Base-by-base conservation (phyloP, 495 filamentous ascomycete genomes). In the Usnea hakonensis region DNA sequence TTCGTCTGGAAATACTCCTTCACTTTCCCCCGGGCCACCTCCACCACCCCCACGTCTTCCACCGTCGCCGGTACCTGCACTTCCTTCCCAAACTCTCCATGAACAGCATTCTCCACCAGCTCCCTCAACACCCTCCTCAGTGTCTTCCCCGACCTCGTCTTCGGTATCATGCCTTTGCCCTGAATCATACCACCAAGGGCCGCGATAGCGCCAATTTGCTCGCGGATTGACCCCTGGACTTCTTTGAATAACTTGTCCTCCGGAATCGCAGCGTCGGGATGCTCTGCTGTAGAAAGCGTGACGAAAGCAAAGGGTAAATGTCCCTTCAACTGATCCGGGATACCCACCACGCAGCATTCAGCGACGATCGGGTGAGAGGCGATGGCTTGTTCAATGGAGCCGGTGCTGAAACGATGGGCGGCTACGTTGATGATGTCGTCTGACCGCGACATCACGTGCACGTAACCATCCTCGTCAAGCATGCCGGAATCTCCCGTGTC, bases 351-450 rank as follows among this genome's bases (percentile, higher is more conserved):
- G 66, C 88, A 90, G 36, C 86, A 88, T 77, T 97, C 92, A 19
- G 83, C 86, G 35, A 97, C 81, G 6, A 71, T 72, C 0, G 88
- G 87, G 70, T 95, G 91, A 4, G 85, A 85, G 5, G 90, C 84
- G 65, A 97, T 88, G 38, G 87, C 91, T 75, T 96, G 90, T 75
- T 97, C 92, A 70, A 97, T 93, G 28, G 86, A 78, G 36, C 88
- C 91, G 3, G 91, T 97, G 68, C 86, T 90, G 64, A 97, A 91
- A 5, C 92, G 83, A 75, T 97, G 92, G 3, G 92, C 92, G 33
- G 92, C 91, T 2, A 96, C 92, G 69, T 97, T 97, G 71, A 97
- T 95, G 62, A 97, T 87, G 72, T 97, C 92, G 77, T 97, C 92
- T 5, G 85, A 83, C 59, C 91, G 80, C 2, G 87, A 83, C 89